Evolutionary conservation across 2,329 filamentous ascomycete species (phyloP).

Genomic region (Colletotrichum eleusines): DNA sequence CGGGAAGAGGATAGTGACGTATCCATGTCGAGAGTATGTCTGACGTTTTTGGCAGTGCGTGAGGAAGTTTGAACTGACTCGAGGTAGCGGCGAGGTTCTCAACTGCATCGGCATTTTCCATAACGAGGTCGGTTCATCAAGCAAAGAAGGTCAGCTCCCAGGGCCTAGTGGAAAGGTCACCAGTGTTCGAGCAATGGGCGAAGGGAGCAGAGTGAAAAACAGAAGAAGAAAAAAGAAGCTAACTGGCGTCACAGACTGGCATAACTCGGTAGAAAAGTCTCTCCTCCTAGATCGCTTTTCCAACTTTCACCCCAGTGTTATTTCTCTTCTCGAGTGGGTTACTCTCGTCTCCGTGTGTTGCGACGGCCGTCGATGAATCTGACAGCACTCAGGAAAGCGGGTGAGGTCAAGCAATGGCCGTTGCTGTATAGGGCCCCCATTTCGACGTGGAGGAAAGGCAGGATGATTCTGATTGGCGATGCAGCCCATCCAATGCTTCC

Average conservation of each 20-base stretch:
- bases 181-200: neutral
- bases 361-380: neutral
- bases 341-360: neutral
- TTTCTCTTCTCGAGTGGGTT: conserved; percentile 48
- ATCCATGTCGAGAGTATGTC: conserved; percentile 51
- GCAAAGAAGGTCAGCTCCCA: conserved; percentile 18
- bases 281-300: conserved; percentile 47
- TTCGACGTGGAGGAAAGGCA: conserved; percentile 49
- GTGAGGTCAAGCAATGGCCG: conserved; percentile 52
- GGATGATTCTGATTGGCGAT: conserved; percentile 52
- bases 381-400: conserved; percentile 48
- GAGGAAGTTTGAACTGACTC: neutral
- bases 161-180: neutral
- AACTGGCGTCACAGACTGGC: conserved; percentile 25
- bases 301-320: conserved; percentile 47
- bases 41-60: neutral
- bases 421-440: conserved; percentile 52
- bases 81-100: conserved; percentile 47
- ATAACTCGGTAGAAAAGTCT: conserved; percentile 45
- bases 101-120: conserved; percentile 53
- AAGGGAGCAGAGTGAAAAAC: neutral
- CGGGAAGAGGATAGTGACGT: conserved; percentile 49
- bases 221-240: neutral
- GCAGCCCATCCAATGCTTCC: conserved; percentile 56
- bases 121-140: conserved; percentile 42